Conservation (phyloP, 768 basidiomycete species). For the Fomitopsis pulvina region DNA sequence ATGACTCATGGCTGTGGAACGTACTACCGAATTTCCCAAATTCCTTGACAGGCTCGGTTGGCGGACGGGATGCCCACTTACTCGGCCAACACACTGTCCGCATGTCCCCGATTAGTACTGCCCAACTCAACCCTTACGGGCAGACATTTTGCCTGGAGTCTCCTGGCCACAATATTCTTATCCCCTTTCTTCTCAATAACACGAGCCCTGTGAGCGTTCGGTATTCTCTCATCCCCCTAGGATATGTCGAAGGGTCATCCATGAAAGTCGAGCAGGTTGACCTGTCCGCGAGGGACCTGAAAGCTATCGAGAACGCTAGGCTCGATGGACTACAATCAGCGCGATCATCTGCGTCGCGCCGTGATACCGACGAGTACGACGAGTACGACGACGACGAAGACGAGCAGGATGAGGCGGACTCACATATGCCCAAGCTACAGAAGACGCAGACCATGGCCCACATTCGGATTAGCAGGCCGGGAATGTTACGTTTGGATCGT, state of each 20-base stretch:
- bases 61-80: constrained; percentile 49
- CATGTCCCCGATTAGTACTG: constrained; percentile 91
- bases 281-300: constrained; percentile 57
- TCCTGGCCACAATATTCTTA: constrained; percentile 46
- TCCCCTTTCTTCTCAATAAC: constrained; percentile 89
- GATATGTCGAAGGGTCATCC: constrained; percentile 33
- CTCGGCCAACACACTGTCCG: constrained; percentile 88
- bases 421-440: constrained; percentile 37
- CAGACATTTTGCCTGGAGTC: constrained; percentile 69
- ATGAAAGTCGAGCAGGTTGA: constrained; percentile 49
- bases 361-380: constrained; percentile 47
- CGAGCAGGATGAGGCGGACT: constrained; percentile 10
- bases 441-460: constrained; percentile 70
- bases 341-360: constrained; percentile 28
- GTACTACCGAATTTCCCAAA: constrained; percentile 46
- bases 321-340: constrained; percentile 43
- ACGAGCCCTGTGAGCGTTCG: constrained; percentile 65
- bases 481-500: constrained; percentile 66
- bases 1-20: constrained; percentile 40
- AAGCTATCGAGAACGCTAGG: constrained; percentile 55
- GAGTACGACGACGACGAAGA: constrained; percentile 68
- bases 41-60: constrained; percentile 34
- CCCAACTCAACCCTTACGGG: constrained; percentile 74
- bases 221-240: constrained; percentile 71
- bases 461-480: constrained; percentile 67